Evolutionary conservation across 139 green algal genomes (phyloP).

Genomic region (Marvania coccoides): DNA sequence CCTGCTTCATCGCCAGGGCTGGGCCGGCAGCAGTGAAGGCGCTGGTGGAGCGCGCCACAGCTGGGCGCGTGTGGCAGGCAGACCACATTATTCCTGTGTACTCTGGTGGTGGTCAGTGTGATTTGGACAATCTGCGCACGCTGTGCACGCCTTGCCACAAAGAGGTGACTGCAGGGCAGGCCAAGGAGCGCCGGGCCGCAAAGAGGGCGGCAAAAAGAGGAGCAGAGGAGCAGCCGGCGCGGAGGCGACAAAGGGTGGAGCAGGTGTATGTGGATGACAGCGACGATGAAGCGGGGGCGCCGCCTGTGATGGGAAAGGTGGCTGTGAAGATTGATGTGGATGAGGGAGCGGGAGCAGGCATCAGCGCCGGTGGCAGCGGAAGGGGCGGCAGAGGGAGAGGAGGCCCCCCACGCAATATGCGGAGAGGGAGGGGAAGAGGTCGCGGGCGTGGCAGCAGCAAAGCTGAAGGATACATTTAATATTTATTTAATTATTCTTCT

Average conservation of each 20-base stretch:
- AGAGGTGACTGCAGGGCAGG: slow-evolving; percentile 50
- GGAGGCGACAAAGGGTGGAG: background rate
- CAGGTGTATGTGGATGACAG: background rate
- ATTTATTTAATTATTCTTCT: too few species aligned
- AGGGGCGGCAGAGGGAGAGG: background rate
- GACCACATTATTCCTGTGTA: slow-evolving; percentile 85
- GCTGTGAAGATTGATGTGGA: background rate
- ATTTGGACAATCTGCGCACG: slow-evolving; percentile 83
- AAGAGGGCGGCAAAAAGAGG: slow-evolving; percentile 1
- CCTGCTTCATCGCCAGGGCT: background rate
- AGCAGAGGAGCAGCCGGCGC: background rate
- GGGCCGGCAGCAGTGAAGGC: background rate
- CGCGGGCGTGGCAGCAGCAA: background rate
- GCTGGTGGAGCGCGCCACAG: slow-evolving; percentile 35
- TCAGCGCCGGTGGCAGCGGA: background rate
- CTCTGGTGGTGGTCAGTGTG: slow-evolving; percentile 72
- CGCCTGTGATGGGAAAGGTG: background rate
- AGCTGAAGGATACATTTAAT: too few species aligned
- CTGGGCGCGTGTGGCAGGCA: slow-evolving; percentile 79
- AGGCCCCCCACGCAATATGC: too few species aligned
- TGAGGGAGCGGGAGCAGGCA: background rate
- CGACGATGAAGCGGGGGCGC: background rate
- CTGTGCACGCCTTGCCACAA: slow-evolving; percentile 80
- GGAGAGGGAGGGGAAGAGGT: background rate
- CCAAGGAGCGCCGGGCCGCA: slow-evolving; percentile 31